Evolutionary conservation across 2,329 filamentous ascomycete species (phyloP), one percentile per base, ranked within the genome.

Genomic region (Aspergillus pseudoglaucus): DNA sequence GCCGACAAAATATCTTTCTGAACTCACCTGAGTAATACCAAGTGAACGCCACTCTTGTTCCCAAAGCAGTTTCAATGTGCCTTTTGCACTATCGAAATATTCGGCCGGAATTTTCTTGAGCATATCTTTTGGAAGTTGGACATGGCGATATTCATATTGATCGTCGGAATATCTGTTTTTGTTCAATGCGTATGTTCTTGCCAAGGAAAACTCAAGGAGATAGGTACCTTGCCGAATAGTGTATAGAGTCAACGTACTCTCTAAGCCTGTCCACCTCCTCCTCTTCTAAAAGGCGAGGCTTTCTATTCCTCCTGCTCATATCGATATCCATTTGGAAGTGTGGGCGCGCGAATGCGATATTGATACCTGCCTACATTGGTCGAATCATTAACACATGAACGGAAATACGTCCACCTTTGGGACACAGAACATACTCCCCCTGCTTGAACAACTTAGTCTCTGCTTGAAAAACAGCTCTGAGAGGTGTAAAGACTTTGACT

Each of bases 21-120:
- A 14, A 45, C 77, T 42, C 74, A 95, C 90, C 84, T 95, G 91
- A 57, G 93, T 98, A 67, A 98, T 98, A 44, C 93, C 93, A 64
- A 98, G 79, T 32, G 87, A 90, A 71, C 93, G 84, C 93, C 93
- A 98, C 74, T 98, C 93, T 57, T 97, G 91, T 70, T 98, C 93
- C 90, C 91, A 96, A 52, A 98, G 75, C 58, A 98, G 75, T 76
- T 97, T 98, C 70, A 98, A 74, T 5, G 91, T 97, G 53, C 93
- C 93, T 71, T 95, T 89, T 45, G 82, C 75, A 44, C 83, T 79
- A 69, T 96, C 90, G 65, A 95, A 91, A 71, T 95, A 95, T 55
- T 96, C 91, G 67, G 90, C 85, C 17, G 93, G 93, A 59, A 98
- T 97, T 37, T 82, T 87, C 73, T 97, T 97, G 55, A 98, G 83